Evolutionary conservation across 2,329 filamentous ascomycete genomes (phyloP).

Genomic region (Coniella lustricola): DNA sequence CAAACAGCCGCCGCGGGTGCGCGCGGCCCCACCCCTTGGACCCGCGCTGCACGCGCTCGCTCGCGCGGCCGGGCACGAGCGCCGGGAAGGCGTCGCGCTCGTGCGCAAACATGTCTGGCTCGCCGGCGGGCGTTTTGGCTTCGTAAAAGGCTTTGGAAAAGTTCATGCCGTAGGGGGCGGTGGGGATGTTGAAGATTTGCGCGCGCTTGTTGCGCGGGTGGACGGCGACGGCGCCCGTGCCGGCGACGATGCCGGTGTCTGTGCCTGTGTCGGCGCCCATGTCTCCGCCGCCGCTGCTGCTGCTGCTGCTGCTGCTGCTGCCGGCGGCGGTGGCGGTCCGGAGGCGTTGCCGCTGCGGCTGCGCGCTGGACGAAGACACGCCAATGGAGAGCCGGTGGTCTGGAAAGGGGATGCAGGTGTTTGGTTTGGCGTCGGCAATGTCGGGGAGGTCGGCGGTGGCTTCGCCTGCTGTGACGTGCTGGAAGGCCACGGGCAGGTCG

Average conservation of each 20-base stretch:
- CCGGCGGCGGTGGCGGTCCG: constrained; percentile 2
- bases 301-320: no score
- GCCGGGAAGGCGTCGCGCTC: constrained; percentile 35
- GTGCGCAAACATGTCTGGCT: constrained; percentile 29
- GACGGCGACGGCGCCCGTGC: no score
- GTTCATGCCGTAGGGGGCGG: constrained; percentile 46
- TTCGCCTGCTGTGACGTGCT: constrained; percentile 44
- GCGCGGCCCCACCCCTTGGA: constrained; percentile 48
- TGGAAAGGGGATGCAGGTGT: constrained; percentile 57
- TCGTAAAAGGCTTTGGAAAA: constrained; percentile 38
- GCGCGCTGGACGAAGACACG: constrained; percentile 25
- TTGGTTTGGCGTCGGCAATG: constrained; percentile 54
- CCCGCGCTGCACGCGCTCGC: constrained; percentile 17
- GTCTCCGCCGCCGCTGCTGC: no score
- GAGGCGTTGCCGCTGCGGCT: background rate
- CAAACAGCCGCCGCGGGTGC: constrained; percentile 44
- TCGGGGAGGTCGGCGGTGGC: constrained; percentile 53
- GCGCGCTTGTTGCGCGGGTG: constrained; percentile 24
- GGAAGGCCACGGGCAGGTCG: constrained; percentile 50
- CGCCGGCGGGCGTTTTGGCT: constrained; percentile 22
- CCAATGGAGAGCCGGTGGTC: constrained; percentile 55
- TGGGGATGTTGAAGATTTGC: constrained; percentile 54
- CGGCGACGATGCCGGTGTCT: no score
- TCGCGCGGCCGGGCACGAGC: constrained; percentile 36
- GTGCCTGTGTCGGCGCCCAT: no score